Percentiles rank a stretch among this genome's conserved stretches.
Evolutionary conservation across 2,329 filamentous ascomycete genomes (phyloP).

Genomic region (Plenodomus biglobosus): DNA sequence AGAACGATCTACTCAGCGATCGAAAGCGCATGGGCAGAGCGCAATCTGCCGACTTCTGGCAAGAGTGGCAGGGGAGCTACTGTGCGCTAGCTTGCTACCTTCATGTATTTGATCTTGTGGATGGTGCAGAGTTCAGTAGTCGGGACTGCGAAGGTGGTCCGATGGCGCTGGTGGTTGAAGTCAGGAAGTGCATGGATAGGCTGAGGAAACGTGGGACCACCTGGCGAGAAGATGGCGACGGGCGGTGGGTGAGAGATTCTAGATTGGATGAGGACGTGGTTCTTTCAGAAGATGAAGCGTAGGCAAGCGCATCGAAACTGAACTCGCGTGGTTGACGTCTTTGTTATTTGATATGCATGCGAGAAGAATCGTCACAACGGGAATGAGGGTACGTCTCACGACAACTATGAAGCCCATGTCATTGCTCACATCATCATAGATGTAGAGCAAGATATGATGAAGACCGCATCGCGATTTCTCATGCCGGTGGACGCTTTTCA

Average conservation of each 20-base stretch:
- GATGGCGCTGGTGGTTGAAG: slow-evolving; percentile 22
- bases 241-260: slow-evolving; percentile 26
- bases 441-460: too few relatives aligned
- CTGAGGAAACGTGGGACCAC: slow-evolving; percentile 23
- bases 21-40: slow-evolving; percentile 45
- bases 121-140: slow-evolving; percentile 27
- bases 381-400: too few relatives aligned
- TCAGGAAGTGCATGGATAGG: slow-evolving; percentile 26
- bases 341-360: too few relatives aligned
- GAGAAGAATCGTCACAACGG: too few relatives aligned
- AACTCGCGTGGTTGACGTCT: background rate
- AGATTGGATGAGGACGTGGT: slow-evolving; percentile 6
- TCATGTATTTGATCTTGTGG: slow-evolving; percentile 21
- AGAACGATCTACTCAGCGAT: slow-evolving; percentile 44
- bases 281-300: background rate
- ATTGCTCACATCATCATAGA: too few relatives aligned
- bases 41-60: slow-evolving; percentile 46
- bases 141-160: slow-evolving; percentile 24
- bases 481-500: too few relatives aligned
- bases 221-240: slow-evolving; percentile 25
- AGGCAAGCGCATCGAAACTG: background rate
- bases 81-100: slow-evolving; percentile 28
- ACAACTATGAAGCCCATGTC: too few relatives aligned
- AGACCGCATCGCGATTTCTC: too few relatives aligned
- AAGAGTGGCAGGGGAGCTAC: slow-evolving; percentile 40